phyloP scores from a whole-genome alignment of 371 early-diverging fungal species.

The Mortierella sp. region DNA sequence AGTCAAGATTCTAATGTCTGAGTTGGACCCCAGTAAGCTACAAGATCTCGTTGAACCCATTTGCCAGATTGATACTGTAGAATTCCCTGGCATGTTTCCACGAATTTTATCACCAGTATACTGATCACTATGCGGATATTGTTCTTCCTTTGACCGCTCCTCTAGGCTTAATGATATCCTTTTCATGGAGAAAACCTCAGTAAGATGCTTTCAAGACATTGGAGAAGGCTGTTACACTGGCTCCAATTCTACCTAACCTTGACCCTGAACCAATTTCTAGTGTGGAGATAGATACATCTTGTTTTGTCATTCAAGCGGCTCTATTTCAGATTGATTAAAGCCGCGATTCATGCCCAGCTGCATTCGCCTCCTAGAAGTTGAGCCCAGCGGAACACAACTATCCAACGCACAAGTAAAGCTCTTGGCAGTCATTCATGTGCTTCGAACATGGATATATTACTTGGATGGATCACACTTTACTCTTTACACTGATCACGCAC shows the following conservation, averaged over 20 bases:
- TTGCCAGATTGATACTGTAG: constrained; percentile 6
- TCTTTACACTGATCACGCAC: background rate
- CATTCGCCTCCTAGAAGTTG: background rate
- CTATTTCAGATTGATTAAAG: background rate
- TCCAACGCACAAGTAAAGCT: background rate
- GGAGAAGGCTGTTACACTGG: background rate
- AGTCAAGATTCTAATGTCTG: background rate
- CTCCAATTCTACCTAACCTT: background rate
- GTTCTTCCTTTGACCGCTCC: background rate
- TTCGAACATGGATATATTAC: background rate
- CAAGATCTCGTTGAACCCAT: constrained; percentile 7
- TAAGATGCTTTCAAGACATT: background rate
- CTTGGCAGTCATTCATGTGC: background rate
- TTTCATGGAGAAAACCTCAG: background rate
- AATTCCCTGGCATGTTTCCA: constrained; percentile 30
- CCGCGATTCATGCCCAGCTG: background rate
- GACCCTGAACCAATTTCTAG: background rate
- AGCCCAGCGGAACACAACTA: background rate
- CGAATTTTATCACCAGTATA: background rate
- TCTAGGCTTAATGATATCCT: background rate
- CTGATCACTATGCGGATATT: background rate
- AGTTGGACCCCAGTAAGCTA: background rate
- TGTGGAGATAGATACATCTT: background rate
- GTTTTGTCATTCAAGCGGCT: background rate
- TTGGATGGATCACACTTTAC: background rate